These are phyloP conservation scores for Collybiopsis luxurians DNA, from an alignment of 768 basidiomycete species.

Conservation along the genomic window DNA sequence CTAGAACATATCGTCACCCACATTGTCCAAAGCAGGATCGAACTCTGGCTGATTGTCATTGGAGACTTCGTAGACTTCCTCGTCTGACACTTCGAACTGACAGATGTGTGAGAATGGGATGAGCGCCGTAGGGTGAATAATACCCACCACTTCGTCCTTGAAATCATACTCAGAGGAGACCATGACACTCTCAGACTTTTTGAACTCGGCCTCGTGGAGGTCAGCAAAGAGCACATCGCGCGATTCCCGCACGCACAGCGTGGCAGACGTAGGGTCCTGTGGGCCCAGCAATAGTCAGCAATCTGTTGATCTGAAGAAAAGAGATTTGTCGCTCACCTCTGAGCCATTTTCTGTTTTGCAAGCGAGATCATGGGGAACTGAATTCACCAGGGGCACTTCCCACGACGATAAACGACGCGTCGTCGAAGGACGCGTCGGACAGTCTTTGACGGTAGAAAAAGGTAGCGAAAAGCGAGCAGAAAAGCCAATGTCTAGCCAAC, in stretches of 20 bases:
- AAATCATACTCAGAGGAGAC: background rate
- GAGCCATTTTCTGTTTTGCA: background rate
- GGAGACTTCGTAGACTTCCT: too few relatives aligned
- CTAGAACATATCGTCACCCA: background rate
- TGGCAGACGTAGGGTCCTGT: background rate
- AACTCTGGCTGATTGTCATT: background rate
- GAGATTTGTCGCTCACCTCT: background rate
- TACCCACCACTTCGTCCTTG: background rate
- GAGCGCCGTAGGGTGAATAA: background rate
- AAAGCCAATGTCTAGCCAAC: background rate
- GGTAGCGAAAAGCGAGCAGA: background rate
- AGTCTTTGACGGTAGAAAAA: background rate
- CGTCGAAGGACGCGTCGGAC: slow-evolving; percentile 3
- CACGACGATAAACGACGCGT: slow-evolving; percentile 6
- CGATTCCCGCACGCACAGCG: slow-evolving; percentile 3
- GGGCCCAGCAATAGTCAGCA: background rate
- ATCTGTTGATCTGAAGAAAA: background rate
- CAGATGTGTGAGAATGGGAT: background rate
- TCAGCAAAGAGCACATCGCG: slow-evolving; percentile 1
- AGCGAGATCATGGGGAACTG: background rate
- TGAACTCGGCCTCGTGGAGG: background rate
- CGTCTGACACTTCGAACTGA: background rate
- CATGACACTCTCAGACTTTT: background rate
- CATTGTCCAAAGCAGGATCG: background rate
- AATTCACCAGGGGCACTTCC: slow-evolving; percentile 6